Percentiles rank a stretch among this genome's conserved stretches.
Evolutionary conservation across 306 rosid species (phyloP).

Genomic region (Quercus ilex): DNA sequence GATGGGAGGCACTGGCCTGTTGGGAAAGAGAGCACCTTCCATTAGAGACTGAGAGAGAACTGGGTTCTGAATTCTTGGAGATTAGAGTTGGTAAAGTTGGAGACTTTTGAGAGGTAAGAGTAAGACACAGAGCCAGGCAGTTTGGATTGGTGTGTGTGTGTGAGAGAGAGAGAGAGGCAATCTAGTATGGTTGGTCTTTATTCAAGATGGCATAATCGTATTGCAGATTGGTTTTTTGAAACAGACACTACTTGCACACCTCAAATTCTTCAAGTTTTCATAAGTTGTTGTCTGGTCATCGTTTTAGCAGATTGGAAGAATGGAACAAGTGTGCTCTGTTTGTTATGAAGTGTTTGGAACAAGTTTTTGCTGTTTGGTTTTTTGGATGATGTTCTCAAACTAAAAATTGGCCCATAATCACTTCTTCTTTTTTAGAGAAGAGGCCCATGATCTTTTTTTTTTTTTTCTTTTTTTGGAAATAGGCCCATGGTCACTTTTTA

Average conservation of each 20-base stretch:
- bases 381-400: too few species aligned
- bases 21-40: slow-evolving; percentile 80
- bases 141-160: not conserved
- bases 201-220: slow-evolving; percentile 14
- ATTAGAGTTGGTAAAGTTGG: not conserved
- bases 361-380: too few species aligned
- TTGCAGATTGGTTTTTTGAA: not conserved
- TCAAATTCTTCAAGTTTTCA: not conserved
- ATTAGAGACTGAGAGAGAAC: slow-evolving; percentile 28
- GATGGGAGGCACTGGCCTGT: slow-evolving; percentile 49
- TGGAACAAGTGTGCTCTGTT: too few species aligned
- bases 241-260: not conserved
- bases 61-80: slow-evolving; percentile 1
- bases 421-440: too few species aligned
- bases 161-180: not conserved
- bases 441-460: too few species aligned
- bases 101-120: not conserved
- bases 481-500: too few species aligned
- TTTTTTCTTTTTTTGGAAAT: too few species aligned
- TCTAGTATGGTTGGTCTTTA: slow-evolving; percentile 17
- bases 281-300: not conserved
- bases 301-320: not conserved
- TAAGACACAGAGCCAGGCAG: not conserved
- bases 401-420: too few species aligned
- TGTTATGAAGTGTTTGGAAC: too few species aligned